These are phyloP conservation scores for Sordaria brevicollis DNA, from an alignment of 495 filamentous ascomycete genomes.

Conservation along the genomic window DNA sequence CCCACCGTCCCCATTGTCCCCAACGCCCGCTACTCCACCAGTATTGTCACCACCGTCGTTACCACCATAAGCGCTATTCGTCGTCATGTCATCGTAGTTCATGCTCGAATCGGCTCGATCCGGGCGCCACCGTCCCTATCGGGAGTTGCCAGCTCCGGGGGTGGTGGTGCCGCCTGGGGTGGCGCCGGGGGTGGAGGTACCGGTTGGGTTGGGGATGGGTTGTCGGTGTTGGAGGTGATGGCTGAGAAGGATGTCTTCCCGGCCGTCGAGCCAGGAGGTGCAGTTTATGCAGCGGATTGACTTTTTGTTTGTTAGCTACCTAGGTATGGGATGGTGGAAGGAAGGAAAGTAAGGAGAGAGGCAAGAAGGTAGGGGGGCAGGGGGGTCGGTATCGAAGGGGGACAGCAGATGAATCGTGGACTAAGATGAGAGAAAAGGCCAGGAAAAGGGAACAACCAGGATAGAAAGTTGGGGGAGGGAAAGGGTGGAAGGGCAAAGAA, in stretches of 20 bases:
- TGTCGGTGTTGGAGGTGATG: no score
- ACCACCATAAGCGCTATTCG: neutral
- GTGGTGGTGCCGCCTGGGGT: neutral
- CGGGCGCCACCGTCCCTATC: neutral
- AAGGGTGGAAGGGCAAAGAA: no score
- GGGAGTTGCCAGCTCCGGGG: neutral
- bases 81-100: neutral
- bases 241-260: constrained; percentile 51
- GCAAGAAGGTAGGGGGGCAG: no score
- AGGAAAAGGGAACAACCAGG: no score
- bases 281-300: constrained; percentile 58
- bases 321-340: no score
- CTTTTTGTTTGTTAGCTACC: constrained; percentile 20
- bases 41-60: neutral
- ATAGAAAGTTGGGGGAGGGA: no score
- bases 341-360: neutral
- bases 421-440: no score
- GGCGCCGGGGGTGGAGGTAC: neutral
- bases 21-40: neutral
- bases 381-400: neutral
- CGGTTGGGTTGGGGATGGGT: neutral
- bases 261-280: constrained; percentile 69
- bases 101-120: neutral
- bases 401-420: no score
- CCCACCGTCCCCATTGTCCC: neutral